phyloP scores from a whole-genome alignment of 1,284 basidiomycete species.

The Porodaedalea pini region DNA sequence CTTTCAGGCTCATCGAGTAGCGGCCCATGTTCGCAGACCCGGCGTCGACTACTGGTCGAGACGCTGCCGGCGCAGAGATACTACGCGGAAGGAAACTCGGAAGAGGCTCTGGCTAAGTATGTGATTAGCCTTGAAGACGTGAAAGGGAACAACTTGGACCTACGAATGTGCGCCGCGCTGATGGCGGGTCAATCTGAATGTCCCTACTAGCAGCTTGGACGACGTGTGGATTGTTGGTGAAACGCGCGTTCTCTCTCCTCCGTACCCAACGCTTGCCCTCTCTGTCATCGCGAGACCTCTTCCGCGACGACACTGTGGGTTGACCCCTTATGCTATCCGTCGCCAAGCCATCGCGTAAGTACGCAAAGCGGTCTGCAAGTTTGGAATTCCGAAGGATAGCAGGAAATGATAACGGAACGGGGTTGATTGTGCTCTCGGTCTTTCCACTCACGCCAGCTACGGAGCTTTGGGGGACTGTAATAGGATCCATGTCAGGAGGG shows the following conservation, averaged over 20 bases:
- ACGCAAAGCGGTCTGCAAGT: slow-evolving; percentile 48
- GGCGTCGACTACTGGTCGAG: slow-evolving; percentile 42
- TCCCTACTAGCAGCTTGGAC: slow-evolving; percentile 56
- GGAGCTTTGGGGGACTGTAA: background rate
- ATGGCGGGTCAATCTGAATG: slow-evolving; percentile 43
- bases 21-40: slow-evolving; percentile 64
- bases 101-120: slow-evolving; percentile 53
- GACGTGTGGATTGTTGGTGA: slow-evolving; percentile 68
- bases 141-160: background rate
- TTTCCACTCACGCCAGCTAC: background rate
- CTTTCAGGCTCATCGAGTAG: slow-evolving; percentile 71
- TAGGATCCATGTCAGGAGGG: too few species aligned
- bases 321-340: slow-evolving; percentile 17
- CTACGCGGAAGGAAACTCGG: slow-evolving; percentile 65
- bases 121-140: background rate
- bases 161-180: slow-evolving; percentile 53
- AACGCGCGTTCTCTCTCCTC: slow-evolving; percentile 72
- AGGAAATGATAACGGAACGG: slow-evolving; percentile 66
- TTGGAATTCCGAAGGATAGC: slow-evolving; percentile 59
- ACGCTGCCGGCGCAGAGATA: slow-evolving; percentile 44
- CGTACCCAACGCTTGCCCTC: slow-evolving; percentile 74
- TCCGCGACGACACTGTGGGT: slow-evolving; percentile 31
- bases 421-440: slow-evolving; percentile 21
- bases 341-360: slow-evolving; percentile 35
- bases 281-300: slow-evolving; percentile 48